phyloP scores from a whole-genome alignment of 2,329 filamentous ascomycete genomes.

The Drechslera avenae region DNA sequence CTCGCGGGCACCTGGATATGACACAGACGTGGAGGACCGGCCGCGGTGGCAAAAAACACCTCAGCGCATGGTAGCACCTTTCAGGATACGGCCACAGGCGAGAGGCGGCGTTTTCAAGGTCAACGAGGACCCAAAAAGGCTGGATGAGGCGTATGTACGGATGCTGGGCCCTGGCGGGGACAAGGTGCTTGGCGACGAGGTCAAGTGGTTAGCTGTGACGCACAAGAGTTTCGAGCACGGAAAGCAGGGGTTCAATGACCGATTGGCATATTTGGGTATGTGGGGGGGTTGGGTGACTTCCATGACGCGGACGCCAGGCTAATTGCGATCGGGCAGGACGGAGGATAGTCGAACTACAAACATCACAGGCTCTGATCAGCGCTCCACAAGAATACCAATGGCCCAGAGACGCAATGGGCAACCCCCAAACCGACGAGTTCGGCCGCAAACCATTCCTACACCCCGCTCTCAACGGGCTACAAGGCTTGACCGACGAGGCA shows the following conservation, averaged over 20 bases:
- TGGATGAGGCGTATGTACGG: conserved; percentile 78
- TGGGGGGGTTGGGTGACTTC: not conserved
- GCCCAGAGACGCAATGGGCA: conserved; percentile 25
- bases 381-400: conserved; percentile 46
- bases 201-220: conserved; percentile 96
- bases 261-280: conserved; percentile 84
- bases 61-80: conserved; percentile 53
- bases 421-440: conserved; percentile 35
- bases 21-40: conserved; percentile 38
- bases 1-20: conserved; percentile 33
- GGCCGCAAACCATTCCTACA: conserved; percentile 71
- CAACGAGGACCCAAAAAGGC: conserved; percentile 73
- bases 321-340: conserved; percentile 55
- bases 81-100: conserved; percentile 63
- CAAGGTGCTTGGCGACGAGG: conserved; percentile 79
- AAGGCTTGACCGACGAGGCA: conserved; percentile 68
- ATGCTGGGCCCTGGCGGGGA: conserved; percentile 77
- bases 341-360: conserved; percentile 67
- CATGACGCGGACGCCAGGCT: too few relatives aligned
- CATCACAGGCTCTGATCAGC: conserved; percentile 65
- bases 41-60: conserved; percentile 60
- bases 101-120: conserved; percentile 66
- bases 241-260: conserved; percentile 90
- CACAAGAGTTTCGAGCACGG: conserved; percentile 99
- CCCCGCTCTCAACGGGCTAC: conserved; percentile 71